Percentiles rank a stretch among this genome's conserved stretches.
Evolutionary conservation across 768 basidiomycete species (phyloP).

Genomic region (Ephemerocybe angulata): DNA sequence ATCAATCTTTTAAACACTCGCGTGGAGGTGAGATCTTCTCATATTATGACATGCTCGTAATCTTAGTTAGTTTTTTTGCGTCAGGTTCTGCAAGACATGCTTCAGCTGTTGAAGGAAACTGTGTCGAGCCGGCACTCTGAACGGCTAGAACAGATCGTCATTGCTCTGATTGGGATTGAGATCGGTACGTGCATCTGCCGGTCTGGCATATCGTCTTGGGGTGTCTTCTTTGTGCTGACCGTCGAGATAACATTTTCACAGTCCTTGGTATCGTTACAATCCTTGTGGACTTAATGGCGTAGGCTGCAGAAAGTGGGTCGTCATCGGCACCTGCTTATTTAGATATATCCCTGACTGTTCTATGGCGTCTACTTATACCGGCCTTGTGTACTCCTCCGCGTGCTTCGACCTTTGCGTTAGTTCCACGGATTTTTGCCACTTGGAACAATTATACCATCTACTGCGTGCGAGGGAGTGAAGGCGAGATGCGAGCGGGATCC

Average conservation of each 20-base stretch:
- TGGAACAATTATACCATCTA: no score
- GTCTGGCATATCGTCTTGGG: neutral
- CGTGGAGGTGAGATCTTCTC: constrained; percentile 62
- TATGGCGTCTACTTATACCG: no score
- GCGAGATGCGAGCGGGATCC: neutral
- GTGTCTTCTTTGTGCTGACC: no score
- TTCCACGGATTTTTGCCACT: no score
- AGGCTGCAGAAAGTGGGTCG: no score
- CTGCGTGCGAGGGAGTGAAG: neutral
- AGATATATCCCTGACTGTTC: no score
- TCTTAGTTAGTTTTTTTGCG: constrained; percentile 1
- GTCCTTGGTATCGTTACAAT: constrained; percentile 91
- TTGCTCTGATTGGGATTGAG: constrained; percentile 84
- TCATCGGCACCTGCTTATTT: no score
- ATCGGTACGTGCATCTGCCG: constrained; percentile 52
- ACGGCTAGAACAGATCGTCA: constrained; percentile 89
- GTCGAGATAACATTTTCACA: no score
- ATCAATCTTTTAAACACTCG: constrained; percentile 91
- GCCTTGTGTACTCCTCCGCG: neutral
- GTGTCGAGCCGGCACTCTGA: constrained; percentile 90
- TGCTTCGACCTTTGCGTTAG: no score
- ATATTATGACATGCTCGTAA: constrained; percentile 3
- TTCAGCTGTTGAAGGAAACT: constrained; percentile 90
- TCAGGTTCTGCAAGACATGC: constrained; percentile 94
- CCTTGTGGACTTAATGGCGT: constrained; percentile 76